Evolutionary conservation across 2,329 filamentous ascomycete species (phyloP).

Genomic region (Sclerotinia sclerotiorum): DNA sequence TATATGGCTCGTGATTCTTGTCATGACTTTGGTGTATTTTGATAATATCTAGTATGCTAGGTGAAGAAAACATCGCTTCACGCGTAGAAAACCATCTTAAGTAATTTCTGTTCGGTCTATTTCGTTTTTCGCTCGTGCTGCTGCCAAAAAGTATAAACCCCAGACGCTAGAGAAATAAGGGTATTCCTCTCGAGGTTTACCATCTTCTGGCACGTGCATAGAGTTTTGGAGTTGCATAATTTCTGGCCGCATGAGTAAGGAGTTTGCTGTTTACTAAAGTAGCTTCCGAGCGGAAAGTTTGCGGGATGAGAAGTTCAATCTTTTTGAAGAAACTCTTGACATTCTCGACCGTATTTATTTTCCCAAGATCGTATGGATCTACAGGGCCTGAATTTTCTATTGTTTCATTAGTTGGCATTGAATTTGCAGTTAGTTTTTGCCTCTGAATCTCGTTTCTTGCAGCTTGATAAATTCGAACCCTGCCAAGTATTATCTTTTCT

Average conservation of each 20-base stretch:
- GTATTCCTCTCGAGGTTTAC: too few relatives aligned
- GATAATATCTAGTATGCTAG: background rate
- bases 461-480: background rate
- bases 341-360: background rate
- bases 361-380: background rate
- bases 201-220: too few relatives aligned
- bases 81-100: background rate
- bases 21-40: background rate
- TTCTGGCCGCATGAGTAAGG: too few relatives aligned
- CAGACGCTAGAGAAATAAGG: too few relatives aligned
- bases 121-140: background rate
- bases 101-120: background rate
- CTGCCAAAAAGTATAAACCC: too few relatives aligned
- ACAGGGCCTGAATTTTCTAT: background rate
- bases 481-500: too few relatives aligned
- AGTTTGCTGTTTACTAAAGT: background rate
- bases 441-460: background rate
- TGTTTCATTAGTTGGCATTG: background rate
- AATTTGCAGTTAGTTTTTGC: background rate
- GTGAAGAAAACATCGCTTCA: background rate
- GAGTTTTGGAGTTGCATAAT: too few relatives aligned
- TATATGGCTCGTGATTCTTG: conserved; percentile 9
- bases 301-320: background rate
- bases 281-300: background rate
- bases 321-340: background rate